A percentile compares a stretch with the other conserved stretches of the same genome.
These are phyloP conservation scores for Lasiosphaeria hispida DNA, from an alignment of 495 filamentous ascomycete species.

Conservation along the genomic window DNA sequence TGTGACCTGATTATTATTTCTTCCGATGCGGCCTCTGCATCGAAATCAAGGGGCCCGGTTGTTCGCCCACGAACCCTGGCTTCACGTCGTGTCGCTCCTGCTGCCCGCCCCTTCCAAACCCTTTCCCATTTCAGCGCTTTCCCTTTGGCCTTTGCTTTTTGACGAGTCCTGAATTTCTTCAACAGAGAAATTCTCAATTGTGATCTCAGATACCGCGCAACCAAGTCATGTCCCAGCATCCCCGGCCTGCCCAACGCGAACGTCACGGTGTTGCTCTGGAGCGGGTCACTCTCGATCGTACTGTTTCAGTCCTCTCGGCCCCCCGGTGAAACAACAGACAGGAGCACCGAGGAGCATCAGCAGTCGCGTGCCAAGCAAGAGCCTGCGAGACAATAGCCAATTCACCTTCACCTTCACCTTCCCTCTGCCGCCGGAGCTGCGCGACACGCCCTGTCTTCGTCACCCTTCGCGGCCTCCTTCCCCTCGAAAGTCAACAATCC, in stretches of 20 bases:
- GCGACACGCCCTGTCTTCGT: conserved; percentile 6
- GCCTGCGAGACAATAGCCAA: conserved; percentile 16
- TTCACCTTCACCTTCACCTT: conserved; percentile 18
- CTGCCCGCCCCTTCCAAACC: background rate
- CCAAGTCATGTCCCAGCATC: conserved; percentile 1
- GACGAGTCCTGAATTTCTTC: no score
- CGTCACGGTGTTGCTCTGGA: background rate
- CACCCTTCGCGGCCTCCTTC: conserved; percentile 17
- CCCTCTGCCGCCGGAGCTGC: conserved; percentile 9
- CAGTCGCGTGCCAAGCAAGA: conserved; percentile 27
- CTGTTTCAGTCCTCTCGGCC: conserved; percentile 25
- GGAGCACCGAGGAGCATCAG: conserved; percentile 16
- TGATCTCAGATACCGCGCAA: background rate
- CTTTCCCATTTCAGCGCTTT: background rate
- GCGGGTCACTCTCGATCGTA: conserved; percentile 19
- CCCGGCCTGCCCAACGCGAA: background rate
- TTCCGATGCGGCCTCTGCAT: conserved; percentile 10
- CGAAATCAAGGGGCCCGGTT: conserved; percentile 16
- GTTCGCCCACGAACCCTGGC: conserved; percentile 6
- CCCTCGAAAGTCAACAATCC: conserved; percentile 16
- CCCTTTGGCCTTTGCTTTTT: no score
- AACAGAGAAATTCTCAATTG: no score
- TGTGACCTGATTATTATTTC: background rate
- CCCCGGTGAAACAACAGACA: conserved; percentile 28
- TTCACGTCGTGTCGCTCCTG: conserved; percentile 1